These are phyloP conservation scores for Pleurotus eryngii DNA, from an alignment of 768 basidiomycete species.

Conservation along the genomic window DNA sequence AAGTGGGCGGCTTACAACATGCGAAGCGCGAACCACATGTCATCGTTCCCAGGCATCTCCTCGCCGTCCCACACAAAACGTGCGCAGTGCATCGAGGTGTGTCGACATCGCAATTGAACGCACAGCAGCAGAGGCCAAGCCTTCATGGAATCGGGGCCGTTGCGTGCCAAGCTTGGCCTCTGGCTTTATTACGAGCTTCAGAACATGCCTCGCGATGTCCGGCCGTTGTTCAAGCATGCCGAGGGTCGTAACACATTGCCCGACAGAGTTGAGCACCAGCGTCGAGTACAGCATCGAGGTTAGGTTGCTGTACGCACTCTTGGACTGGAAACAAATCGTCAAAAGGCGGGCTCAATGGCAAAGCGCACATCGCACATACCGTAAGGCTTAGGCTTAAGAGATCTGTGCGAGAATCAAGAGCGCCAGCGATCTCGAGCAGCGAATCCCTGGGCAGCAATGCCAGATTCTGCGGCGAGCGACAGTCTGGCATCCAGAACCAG, in stretches of 20 bases:
- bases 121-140: constrained; percentile 49
- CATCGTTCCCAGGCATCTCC: constrained; percentile 61
- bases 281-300: constrained; percentile 58
- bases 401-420: constrained; percentile 50
- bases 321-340: constrained; percentile 12
- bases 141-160: constrained; percentile 18
- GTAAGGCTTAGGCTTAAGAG: constrained; percentile 57
- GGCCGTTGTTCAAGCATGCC: constrained; percentile 55
- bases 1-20: constrained; percentile 44
- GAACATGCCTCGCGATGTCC: constrained; percentile 66
- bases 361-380: constrained; percentile 35
- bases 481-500: neutral
- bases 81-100: constrained; percentile 59
- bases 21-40: constrained; percentile 77
- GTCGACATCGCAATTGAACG: constrained; percentile 42
- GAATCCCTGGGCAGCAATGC: constrained; percentile 51
- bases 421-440: constrained; percentile 60
- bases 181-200: constrained; percentile 50
- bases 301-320: constrained; percentile 44
- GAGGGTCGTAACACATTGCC: constrained; percentile 64
- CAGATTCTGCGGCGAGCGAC: constrained; percentile 4
- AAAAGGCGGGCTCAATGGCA: neutral
- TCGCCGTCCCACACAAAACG: constrained; percentile 72
- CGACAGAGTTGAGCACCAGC: constrained; percentile 49
- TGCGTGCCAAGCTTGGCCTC: constrained; percentile 19